Evolutionary conservation across 2,329 filamentous ascomycete species (phyloP).

Genomic region (Clonostachys sp.): DNA sequence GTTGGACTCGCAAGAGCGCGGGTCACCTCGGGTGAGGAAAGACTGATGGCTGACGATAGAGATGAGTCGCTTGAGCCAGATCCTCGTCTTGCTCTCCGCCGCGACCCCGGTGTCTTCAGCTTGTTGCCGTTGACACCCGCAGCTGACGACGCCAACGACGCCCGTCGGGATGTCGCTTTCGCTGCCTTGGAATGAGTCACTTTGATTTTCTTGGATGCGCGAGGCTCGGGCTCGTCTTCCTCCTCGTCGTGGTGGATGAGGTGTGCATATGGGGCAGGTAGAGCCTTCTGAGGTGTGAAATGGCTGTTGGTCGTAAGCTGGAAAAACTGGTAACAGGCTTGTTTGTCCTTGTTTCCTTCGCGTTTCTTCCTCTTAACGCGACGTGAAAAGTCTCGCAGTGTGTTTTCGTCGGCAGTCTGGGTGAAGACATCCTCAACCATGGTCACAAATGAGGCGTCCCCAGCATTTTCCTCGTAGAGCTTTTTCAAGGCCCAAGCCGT

Average conservation of each 20-base stretch:
- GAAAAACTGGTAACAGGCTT: constrained; percentile 49
- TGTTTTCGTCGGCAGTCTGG: constrained; percentile 49
- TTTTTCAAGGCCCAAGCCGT: constrained; percentile 58
- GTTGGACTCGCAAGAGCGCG: not conserved
- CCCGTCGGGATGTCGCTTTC: not conserved
- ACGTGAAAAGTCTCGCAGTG: constrained; percentile 43
- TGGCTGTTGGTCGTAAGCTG: constrained; percentile 36
- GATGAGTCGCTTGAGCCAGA: constrained; percentile 36
- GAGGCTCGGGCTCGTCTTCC: constrained; percentile 10
- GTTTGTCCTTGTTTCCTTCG: constrained; percentile 48
- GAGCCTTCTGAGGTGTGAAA: constrained; percentile 37
- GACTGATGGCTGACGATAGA: constrained; percentile 30
- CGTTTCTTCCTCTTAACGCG: constrained; percentile 50
- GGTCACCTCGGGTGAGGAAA: constrained; percentile 27
- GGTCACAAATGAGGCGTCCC: constrained; percentile 45
- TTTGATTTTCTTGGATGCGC: constrained; percentile 30
- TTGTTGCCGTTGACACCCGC: constrained; percentile 3
- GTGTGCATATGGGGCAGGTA: constrained; percentile 41
- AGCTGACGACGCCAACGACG: not conserved
- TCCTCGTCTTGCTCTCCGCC: constrained; percentile 24
- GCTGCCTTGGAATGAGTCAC: constrained; percentile 7
- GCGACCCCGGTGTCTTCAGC: constrained; percentile 24
- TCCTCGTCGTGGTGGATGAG: constrained; percentile 26
- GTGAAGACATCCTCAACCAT: constrained; percentile 55
- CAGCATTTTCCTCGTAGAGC: constrained; percentile 53